A percentile compares a stretch with the other conserved stretches of the same genome.
phyloP scores from a whole-genome alignment of 768 basidiomycete species.

The Calocera viscosa region DNA sequence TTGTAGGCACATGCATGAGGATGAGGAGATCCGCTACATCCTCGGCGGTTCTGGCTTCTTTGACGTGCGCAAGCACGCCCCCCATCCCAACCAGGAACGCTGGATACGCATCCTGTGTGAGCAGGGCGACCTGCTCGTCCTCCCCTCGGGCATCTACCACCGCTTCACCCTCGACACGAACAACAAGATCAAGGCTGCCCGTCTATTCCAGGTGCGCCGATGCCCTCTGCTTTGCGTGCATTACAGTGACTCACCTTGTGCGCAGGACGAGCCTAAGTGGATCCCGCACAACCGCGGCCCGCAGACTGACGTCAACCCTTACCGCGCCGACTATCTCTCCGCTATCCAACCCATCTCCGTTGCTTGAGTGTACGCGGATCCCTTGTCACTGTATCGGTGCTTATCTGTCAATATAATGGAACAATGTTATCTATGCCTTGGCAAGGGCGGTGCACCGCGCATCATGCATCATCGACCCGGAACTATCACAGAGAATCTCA shows the following conservation, averaged over 20 bases:
- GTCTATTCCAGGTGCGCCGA: slow-evolving; percentile 63
- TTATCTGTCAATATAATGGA: not conserved
- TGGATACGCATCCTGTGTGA: slow-evolving; percentile 75
- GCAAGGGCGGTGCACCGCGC: too few relatives aligned
- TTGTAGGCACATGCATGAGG: slow-evolving; percentile 79
- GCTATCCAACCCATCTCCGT: not conserved
- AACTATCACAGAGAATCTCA: too few relatives aligned
- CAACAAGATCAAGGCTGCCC: slow-evolving; percentile 61
- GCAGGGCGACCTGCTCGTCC: slow-evolving; percentile 70
- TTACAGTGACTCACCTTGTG: not conserved
- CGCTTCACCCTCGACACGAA: slow-evolving; percentile 77
- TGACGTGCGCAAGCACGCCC: slow-evolving; percentile 46
- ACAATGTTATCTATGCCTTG: too few relatives aligned
- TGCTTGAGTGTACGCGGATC: not conserved
- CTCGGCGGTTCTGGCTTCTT: slow-evolving; percentile 83
- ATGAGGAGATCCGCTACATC: slow-evolving; percentile 89
- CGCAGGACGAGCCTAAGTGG: slow-evolving; percentile 87
- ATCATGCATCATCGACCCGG: too few relatives aligned
- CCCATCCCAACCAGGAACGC: slow-evolving; percentile 28
- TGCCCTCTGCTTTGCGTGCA: not conserved
- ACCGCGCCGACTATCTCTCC: slow-evolving; percentile 42
- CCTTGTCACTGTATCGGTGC: too few relatives aligned
- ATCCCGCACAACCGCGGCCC: slow-evolving; percentile 53
- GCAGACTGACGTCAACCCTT: slow-evolving; percentile 51
- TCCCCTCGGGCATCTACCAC: slow-evolving; percentile 89